phyloP scores from a whole-genome alignment of 2,329 filamentous ascomycete genomes.

The Xylaria polymorpha region DNA sequence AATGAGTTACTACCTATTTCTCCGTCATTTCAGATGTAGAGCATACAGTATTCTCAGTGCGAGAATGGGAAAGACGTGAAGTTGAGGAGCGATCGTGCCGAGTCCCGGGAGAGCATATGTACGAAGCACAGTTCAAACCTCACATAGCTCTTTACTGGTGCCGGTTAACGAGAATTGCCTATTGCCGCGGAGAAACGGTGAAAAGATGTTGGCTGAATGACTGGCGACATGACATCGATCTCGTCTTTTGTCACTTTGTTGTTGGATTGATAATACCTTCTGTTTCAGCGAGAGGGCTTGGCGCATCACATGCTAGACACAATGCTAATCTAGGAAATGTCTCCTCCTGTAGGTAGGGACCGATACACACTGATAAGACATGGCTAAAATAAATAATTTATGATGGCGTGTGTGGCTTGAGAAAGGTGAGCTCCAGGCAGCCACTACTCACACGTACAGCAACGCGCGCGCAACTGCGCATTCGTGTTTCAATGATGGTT shows the following conservation, averaged over 20 bases:
- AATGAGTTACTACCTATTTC: neutral
- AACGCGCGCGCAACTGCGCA: conserved; percentile 6
- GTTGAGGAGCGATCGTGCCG: conserved; percentile 4
- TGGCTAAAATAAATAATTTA: neutral
- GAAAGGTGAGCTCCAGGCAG: conserved; percentile 6
- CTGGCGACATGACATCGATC: neutral
- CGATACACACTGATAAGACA: conserved; percentile 23
- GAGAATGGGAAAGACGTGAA: neutral
- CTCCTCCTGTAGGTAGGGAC: neutral
- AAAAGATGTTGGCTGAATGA: neutral
- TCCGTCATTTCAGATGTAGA: conserved; percentile 14
- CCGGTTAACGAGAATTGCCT: neutral
- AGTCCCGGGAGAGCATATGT: neutral
- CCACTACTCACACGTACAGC: conserved; percentile 1
- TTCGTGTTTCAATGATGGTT: conserved; percentile 8
- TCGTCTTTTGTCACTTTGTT: neutral
- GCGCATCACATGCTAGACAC: conserved; percentile 36
- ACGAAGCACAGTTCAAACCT: neutral
- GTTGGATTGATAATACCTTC: conserved; percentile 4
- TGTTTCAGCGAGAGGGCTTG: conserved; percentile 30
- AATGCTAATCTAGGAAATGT: neutral
- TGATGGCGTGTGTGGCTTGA: conserved; percentile 11
- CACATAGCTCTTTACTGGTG: neutral
- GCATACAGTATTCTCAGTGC: neutral
- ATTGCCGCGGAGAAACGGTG: neutral